Conservation (phyloP, 2,329 filamentous ascomycete species). For the Nigrospora sphaerica region DNA sequence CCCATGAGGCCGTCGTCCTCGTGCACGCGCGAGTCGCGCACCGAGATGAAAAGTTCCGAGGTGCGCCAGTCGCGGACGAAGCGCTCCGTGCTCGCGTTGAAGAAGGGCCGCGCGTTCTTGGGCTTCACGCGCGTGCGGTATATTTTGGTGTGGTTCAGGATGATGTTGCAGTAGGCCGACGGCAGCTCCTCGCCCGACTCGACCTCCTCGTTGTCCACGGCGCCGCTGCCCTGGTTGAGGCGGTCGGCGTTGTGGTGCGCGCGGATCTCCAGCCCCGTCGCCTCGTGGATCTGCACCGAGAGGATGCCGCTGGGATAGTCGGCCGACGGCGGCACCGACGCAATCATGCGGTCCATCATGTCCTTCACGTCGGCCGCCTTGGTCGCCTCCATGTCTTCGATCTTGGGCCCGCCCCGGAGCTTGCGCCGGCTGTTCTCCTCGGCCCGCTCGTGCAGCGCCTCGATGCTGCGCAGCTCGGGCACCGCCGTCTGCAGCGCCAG, state of each 20-base stretch:
- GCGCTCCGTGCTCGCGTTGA: constrained; percentile 2
- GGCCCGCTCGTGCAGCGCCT: background rate
- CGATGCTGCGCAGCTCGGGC: background rate
- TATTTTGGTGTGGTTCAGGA: constrained; percentile 1
- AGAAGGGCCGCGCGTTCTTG: constrained; percentile 2
- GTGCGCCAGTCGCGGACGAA: background rate
- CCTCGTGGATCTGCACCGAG: constrained; percentile 2
- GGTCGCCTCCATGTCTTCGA: background rate
- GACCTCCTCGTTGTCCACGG: background rate
- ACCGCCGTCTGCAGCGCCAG: background rate
- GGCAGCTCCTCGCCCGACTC: constrained; percentile 1
- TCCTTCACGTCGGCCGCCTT: background rate
- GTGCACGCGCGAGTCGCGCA: constrained; percentile 1
- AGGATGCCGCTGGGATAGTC: background rate
- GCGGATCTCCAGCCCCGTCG: constrained; percentile 2
- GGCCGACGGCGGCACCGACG: background rate
- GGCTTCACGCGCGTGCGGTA: constrained; percentile 1
- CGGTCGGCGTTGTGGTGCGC: constrained; percentile 2
- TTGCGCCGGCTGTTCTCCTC: constrained; percentile 1
- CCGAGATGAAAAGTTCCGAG: background rate
- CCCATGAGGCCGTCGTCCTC: constrained; percentile 2
- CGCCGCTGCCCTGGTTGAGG: background rate
- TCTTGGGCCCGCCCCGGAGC: constrained; percentile 1
- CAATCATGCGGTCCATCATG: constrained; percentile 1
- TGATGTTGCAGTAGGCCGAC: constrained; percentile 1